A percentile compares a stretch with the other conserved stretches of the same genome.
These are phyloP conservation scores for Colletotrichum limetticola DNA, from an alignment of 2,329 filamentous ascomycete species.

Conservation along the genomic window DNA sequence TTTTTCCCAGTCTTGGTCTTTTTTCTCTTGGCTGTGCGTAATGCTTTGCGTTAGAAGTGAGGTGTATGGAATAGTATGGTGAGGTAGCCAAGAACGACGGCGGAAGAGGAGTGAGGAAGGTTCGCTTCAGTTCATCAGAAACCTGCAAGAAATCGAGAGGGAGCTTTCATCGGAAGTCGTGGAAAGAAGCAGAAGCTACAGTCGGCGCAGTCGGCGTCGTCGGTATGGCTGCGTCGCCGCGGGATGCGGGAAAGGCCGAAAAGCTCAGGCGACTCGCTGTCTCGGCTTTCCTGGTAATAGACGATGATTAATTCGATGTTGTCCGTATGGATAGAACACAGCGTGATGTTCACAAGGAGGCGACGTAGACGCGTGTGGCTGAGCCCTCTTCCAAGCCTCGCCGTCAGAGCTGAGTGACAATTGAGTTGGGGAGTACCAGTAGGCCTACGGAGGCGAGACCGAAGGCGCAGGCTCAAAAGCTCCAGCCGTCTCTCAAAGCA, in stretches of 20 bases:
- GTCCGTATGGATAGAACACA: not conserved
- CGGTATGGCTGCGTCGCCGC: not conserved
- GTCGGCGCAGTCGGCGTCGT: not conserved
- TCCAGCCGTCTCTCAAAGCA: not conserved
- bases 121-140: not conserved
- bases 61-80: not conserved
- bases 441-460: not conserved
- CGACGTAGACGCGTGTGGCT: slow-evolving; percentile 33
- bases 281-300: not conserved
- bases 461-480: not conserved
- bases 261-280: not conserved
- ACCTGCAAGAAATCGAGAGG: not conserved
- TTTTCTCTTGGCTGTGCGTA: not conserved
- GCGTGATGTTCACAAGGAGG: not conserved
- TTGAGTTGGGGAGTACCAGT: not conserved
- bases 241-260: not conserved
- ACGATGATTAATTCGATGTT: not conserved
- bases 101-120: not conserved
- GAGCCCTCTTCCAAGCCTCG: slow-evolving; percentile 31
- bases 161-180: slow-evolving; percentile 6
- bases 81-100: not conserved
- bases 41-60: not conserved
- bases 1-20: not conserved
- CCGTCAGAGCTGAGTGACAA: slow-evolving; percentile 13
- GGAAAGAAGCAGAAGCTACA: slow-evolving; percentile 4